Percentiles rank a stretch among this genome's conserved stretches.
Evolutionary conservation across 139 green algal genomes (phyloP).

Genomic region (Micractinium sp.): DNA sequence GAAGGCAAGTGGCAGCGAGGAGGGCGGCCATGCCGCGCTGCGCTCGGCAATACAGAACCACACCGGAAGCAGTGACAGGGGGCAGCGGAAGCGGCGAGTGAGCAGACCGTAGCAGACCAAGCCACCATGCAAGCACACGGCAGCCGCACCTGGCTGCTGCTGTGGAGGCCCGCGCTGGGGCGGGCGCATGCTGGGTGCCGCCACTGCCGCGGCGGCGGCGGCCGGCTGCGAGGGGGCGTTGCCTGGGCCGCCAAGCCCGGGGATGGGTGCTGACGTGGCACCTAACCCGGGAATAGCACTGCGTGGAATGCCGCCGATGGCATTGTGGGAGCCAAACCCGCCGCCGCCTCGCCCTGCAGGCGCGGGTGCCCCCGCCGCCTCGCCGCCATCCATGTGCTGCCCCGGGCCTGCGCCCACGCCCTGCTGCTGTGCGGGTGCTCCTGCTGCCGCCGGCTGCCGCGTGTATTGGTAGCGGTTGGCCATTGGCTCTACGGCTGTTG

Average conservation of each 20-base stretch:
- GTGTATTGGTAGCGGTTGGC: constrained; percentile 34
- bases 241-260: not conserved
- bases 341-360: not conserved
- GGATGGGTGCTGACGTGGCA: constrained; percentile 15
- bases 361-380: not conserved
- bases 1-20: not conserved
- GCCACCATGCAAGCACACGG: not conserved
- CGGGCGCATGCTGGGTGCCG: constrained; percentile 11
- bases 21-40: too few species aligned
- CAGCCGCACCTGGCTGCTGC: not conserved
- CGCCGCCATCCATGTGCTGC: constrained; percentile 9
- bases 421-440: not conserved
- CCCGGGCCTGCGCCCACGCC: constrained; percentile 14
- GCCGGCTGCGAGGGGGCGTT: constrained; percentile 5
- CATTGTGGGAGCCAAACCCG: constrained; percentile 3
- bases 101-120: not conserved
- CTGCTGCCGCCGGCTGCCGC: not conserved
- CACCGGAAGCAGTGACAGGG: too few species aligned
- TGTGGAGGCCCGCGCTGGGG: not conserved
- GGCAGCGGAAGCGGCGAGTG: too few species aligned
- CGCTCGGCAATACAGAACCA: too few species aligned
- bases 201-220: constrained; percentile 13
- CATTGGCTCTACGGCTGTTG: constrained; percentile 38
- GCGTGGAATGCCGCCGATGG: constrained; percentile 44
- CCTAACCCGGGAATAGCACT: constrained; percentile 44